Evolutionary conservation across 108 stramenopile genomes (phyloP), one percentile per base, ranked within the genome.

Genomic region (Skeletonema marinoi): DNA sequence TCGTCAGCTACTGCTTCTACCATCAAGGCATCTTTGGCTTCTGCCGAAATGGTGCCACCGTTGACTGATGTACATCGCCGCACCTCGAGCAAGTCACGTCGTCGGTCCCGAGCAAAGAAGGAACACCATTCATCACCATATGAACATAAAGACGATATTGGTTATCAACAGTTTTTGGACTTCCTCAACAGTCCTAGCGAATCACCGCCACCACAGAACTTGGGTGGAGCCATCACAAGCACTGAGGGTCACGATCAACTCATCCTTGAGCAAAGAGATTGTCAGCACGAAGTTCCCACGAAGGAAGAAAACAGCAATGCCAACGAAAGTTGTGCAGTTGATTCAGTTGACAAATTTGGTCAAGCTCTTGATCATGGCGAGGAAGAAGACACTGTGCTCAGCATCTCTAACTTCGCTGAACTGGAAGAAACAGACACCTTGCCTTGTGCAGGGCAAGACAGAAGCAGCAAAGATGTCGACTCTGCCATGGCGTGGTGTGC

Each of bases 401-500:
- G 44, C 44, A 46, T 46, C 44, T n/a, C 44, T n/a, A 1, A 46
- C 14, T 46, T 46, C 2, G 16, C 16, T n/a, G 44, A 46, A 3
- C 16, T 46, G 16, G 16, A 46, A n/a, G 44, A 46, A 46, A 46
- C 3, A 46, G 44, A 46, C 44, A 3, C 16, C 5, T 16, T 46
- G 44, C 44, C 3, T n/a, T 46, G 14, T n/a, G 5, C 44, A n/a
- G 44, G n/a, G 16, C 3, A 46, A n/a, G 44, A 4, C 16, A n/a
- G 25, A 13, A 21, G 60, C 60, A 21, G 35, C 1, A 61, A 61
- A 33, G 60, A 61, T 33, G 60, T 61, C 60, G 60, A 61, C 60
- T 61, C 60, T 33, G 35, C 60, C 14, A 31, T 61, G 60, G 60
- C 60, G 4, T 61, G 60, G 60, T 35, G 32, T 31, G 60, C 60